Conservation (phyloP, 257 asterid species). For the Solanum raphanifolium region DNA sequence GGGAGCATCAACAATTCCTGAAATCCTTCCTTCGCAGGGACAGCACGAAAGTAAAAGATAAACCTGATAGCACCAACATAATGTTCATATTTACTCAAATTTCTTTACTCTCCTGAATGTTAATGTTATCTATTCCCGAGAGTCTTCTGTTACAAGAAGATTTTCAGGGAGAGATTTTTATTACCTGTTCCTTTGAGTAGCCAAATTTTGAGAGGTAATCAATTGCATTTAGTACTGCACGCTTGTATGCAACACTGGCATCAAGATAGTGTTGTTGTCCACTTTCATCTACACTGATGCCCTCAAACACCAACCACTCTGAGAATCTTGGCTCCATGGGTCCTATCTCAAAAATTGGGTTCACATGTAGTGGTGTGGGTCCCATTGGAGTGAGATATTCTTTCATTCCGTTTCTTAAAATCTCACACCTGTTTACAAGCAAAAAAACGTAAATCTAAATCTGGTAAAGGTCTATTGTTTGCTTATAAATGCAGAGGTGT, state of each 20-base stretch:
- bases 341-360: conserved; percentile 91
- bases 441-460: background rate
- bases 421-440: conserved; percentile 52
- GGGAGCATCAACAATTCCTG: conserved; percentile 90
- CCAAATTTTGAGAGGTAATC: conserved; percentile 83
- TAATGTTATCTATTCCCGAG: background rate
- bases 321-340: conserved; percentile 92
- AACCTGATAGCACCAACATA: conserved; percentile 27
- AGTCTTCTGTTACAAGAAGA: background rate
- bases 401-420: conserved; percentile 83
- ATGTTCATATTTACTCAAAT: background rate
- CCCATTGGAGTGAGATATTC: conserved; percentile 99
- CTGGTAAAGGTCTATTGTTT: background rate
- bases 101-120: background rate
- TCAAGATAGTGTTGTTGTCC: conserved; percentile 88
- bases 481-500: background rate
- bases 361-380: conserved; percentile 75
- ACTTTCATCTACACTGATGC: conserved; percentile 89
- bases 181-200: conserved; percentile 85
- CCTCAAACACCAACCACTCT: conserved; percentile 93
- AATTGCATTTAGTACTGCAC: conserved; percentile 86
- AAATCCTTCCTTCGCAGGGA: conserved; percentile 97
- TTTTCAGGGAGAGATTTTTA: background rate
- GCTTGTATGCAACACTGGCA: conserved; percentile 84
- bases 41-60: conserved; percentile 92